Conservation (phyloP, 306 rosid genomes). For the Senna siamea region DNA sequence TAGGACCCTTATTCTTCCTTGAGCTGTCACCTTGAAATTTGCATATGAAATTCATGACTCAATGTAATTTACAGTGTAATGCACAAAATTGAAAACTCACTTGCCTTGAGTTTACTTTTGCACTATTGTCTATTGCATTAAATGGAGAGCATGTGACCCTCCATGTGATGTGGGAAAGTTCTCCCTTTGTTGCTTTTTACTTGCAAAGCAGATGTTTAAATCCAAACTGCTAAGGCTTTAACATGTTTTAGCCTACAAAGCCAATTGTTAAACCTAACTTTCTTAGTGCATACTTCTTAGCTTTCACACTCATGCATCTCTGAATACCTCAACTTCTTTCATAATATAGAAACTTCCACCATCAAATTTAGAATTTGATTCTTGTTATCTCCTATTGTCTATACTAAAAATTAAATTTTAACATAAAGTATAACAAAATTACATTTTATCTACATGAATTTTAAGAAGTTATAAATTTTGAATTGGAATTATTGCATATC, state of each 20-base stretch:
- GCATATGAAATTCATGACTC: conserved; percentile 3
- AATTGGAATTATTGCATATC: no score
- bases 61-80: not conserved
- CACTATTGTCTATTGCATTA: conserved; percentile 37
- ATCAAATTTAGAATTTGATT: no score
- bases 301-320: not conserved
- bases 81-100: conserved; percentile 27
- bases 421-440: no score
- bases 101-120: not conserved
- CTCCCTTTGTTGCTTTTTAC: conserved; percentile 32
- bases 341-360: no score
- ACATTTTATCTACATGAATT: no score
- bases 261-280: conserved; percentile 35
- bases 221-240: conserved; percentile 35
- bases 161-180: conserved; percentile 45
- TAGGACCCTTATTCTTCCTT: not conserved
- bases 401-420: no score
- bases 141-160: conserved; percentile 40
- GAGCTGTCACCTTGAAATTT: conserved; percentile 9
- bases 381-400: no score
- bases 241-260: conserved; percentile 31
- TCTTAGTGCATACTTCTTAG: not conserved
- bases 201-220: conserved; percentile 40
- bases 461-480: no score
- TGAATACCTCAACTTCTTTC: not conserved